phyloP scores from a whole-genome alignment of 805 yeast species.

The Candida tammaniensis region DNA sequence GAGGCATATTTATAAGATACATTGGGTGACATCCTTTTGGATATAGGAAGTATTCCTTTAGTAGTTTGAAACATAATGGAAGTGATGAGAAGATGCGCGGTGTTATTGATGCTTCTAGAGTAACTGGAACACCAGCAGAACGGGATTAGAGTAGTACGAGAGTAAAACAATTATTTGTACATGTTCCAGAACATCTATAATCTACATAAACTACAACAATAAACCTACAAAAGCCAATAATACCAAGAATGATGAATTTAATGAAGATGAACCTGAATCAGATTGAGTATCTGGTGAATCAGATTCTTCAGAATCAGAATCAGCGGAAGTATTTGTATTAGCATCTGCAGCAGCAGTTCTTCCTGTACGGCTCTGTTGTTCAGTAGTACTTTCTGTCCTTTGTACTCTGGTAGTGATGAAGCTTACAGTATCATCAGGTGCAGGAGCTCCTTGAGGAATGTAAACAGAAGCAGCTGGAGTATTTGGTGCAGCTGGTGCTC shows the following conservation, averaged over 20 bases:
- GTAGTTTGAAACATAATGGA: not conserved
- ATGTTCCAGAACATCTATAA: too few relatives aligned
- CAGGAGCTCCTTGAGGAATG: constrained; percentile 15
- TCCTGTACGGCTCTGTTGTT: too few relatives aligned
- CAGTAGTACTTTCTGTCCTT: constrained; percentile 19
- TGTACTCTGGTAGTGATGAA: constrained; percentile 32
- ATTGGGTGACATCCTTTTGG: too few relatives aligned
- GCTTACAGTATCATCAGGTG: constrained; percentile 18
- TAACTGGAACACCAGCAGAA: too few relatives aligned
- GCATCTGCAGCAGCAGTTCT: too few relatives aligned
- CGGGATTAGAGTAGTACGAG: too few relatives aligned
- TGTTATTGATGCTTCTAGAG: too few relatives aligned
- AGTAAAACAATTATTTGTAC: too few relatives aligned
- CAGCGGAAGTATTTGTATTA: constrained; percentile 5
- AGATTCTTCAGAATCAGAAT: constrained; percentile 6
- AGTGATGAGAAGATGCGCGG: too few relatives aligned
- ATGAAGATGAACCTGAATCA: constrained; percentile 9
- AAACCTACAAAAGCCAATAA: not conserved
- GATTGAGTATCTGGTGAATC: constrained; percentile 4
- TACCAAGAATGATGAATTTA: not conserved
- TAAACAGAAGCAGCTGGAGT: constrained; percentile 12
- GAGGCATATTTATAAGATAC: too few relatives aligned
- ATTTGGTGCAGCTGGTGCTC: constrained; percentile 9
- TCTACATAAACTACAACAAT: not conserved
- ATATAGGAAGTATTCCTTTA: too few relatives aligned